Base-by-base conservation (phyloP, 192 early-diverging fungal species). In the Kickxella alabastrina region DNA sequence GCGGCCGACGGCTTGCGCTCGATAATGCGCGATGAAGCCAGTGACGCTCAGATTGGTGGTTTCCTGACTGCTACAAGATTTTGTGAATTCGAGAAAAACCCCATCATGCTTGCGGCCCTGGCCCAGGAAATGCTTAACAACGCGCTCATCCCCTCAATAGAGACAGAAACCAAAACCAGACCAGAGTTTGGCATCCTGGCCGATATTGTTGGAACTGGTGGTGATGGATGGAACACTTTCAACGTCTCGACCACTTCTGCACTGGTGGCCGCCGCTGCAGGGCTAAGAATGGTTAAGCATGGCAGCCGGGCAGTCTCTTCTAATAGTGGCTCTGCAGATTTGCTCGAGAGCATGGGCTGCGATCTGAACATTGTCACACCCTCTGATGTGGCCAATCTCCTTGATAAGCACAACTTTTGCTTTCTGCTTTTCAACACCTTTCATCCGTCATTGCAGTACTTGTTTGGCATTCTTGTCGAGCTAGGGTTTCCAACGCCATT, bases 131-230 rank as follows among this genome's bases (percentile, higher is more conserved):
- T 92, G 85, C 82, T 84, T 35, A 75, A 79, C 15, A 80, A n/a
- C n/a, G n/a, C n/a, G n/a, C n/a, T n/a, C n/a, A n/a, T n/a, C n/a
- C n/a, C n/a, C n/a, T n/a, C n/a, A n/a, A n/a, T n/a, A n/a, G n/a
- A n/a, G n/a, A n/a, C n/a, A n/a, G n/a, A n/a, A n/a, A n/a, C n/a
- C n/a, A n/a, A n/a, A n/a, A n/a, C n/a, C n/a, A n/a, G n/a, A n/a
- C n/a, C n/a, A n/a, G n/a, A n/a, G n/a, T n/a, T 68, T 74, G 37
- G 61, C 18, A 45, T 57, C 23, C 57, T 92, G 7, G 84, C 86
- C 2, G 94, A 98, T 58, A 93, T 96, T 69, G 93, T 97, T 3
- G 96, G 96, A 3, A 98, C 95, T 0, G 95, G 95, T 14, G 95
- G 95, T 6, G 95, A 98, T 74, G 94, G 94, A 13, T 89, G 92